Evolutionary conservation across 176 grass and related monocot species (phyloP).

Genomic region (Thalia dealbata): DNA sequence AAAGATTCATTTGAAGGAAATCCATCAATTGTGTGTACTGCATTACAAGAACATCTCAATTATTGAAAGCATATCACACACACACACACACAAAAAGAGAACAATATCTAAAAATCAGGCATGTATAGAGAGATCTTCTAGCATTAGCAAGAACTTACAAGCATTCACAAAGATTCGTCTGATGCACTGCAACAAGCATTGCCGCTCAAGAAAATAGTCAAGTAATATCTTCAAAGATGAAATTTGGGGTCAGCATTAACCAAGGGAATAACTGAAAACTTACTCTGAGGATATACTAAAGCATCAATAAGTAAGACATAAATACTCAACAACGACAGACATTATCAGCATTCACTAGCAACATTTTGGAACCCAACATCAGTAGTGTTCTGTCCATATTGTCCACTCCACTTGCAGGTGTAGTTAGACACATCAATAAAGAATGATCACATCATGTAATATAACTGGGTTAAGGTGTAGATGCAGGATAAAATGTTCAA

Average conservation of each 20-base stretch:
- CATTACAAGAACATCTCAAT: not conserved
- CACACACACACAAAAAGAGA: too few species aligned
- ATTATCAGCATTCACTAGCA: not conserved
- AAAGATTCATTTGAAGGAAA: slow-evolving; percentile 37
- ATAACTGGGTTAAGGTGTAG: not conserved
- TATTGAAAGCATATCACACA: not conserved
- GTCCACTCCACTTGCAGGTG: not conserved
- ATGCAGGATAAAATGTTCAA: not conserved
- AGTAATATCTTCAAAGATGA: slow-evolving; percentile 40
- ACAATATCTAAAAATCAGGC: not conserved
- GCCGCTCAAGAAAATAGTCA: slow-evolving; percentile 86
- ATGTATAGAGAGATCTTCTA: not conserved
- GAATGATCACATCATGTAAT: not conserved
- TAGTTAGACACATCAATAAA: not conserved
- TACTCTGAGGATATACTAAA: not conserved
- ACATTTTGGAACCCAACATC: not conserved
- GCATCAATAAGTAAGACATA: not conserved
- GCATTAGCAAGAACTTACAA: slow-evolving; percentile 34
- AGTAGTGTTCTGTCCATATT: not conserved
- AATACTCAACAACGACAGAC: not conserved
- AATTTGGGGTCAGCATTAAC: slow-evolving; percentile 7
- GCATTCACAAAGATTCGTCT: slow-evolving; percentile 69
- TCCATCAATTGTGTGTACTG: slow-evolving; percentile 24
- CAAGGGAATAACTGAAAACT: not conserved
- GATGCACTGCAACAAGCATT: slow-evolving; percentile 90